phyloP scores from a whole-genome alignment of 2,329 filamentous ascomycete genomes.

The Phialophora macrospora region DNA sequence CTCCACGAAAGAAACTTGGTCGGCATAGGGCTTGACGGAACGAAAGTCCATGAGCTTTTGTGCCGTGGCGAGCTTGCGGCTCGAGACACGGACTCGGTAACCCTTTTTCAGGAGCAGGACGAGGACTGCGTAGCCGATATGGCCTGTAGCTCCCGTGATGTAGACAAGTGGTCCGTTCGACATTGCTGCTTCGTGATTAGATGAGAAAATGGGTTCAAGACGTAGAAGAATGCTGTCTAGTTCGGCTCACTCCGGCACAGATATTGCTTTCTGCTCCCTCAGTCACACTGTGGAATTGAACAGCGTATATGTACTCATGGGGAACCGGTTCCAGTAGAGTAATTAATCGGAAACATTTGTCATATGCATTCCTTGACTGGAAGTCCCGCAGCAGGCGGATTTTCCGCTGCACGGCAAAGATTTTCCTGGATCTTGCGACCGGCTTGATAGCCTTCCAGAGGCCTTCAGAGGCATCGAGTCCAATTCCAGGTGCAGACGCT shows the following conservation, averaged over 20 bases:
- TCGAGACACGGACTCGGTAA: constrained; percentile 38
- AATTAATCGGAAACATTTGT: neutral
- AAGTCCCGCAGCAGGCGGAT: neutral
- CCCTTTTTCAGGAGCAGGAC: constrained; percentile 35
- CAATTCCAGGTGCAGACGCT: neutral
- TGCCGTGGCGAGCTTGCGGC: constrained; percentile 36
- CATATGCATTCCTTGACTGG: neutral
- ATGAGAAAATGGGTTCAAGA: neutral
- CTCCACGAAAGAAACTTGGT: constrained; percentile 39
- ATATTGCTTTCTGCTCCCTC: neutral
- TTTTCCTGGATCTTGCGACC: neutral
- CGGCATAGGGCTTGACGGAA: constrained; percentile 23
- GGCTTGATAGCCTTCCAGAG: neutral
- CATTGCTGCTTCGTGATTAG: neutral
- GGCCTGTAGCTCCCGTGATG: constrained; percentile 37
- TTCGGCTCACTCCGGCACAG: neutral
- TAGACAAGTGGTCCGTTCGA: constrained; percentile 19
- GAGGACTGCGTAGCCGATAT: constrained; percentile 39
- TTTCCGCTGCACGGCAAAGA: neutral
- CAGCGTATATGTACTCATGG: neutral
- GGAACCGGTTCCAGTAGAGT: neutral
- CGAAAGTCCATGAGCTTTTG: constrained; percentile 23
- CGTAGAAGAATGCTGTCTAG: neutral
- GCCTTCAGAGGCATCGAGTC: neutral
- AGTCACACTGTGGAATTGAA: neutral